phyloP scores from a whole-genome alignment of 2,329 filamentous ascomycete species.

The Cladophialophora yegresii region DNA sequence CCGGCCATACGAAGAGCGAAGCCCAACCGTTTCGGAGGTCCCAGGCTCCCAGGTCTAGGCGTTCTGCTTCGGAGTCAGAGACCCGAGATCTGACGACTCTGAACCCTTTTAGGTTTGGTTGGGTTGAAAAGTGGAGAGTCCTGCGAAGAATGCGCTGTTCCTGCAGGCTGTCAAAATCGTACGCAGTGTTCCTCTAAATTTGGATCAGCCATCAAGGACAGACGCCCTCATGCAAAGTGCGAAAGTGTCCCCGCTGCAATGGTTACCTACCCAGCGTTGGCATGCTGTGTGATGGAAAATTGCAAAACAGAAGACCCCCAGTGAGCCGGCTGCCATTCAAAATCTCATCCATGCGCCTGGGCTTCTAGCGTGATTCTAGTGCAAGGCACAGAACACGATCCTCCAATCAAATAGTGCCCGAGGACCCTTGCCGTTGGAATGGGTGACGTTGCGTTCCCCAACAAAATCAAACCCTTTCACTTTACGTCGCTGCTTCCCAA shows the following conservation, averaged over 20 bases:
- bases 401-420: slow-evolving; percentile 9
- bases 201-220: not conserved
- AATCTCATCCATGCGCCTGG: not conserved
- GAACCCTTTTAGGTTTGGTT: slow-evolving; percentile 9
- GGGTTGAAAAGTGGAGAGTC: not conserved
- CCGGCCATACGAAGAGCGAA: slow-evolving; percentile 2
- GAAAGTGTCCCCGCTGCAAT: not conserved
- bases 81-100: slow-evolving; percentile 12
- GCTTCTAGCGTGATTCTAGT: slow-evolving; percentile 30
- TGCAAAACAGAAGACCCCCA: slow-evolving; percentile 1
- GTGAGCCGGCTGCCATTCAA: not conserved
- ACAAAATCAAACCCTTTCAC: slow-evolving; percentile 20
- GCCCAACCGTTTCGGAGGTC: slow-evolving; percentile 12
- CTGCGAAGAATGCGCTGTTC: not conserved
- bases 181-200: not conserved
- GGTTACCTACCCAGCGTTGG: not conserved
- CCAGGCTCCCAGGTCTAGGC: not conserved
- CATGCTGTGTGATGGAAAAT: not conserved
- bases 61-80: slow-evolving; percentile 2
- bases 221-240: not conserved
- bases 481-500: not conserved
- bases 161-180: not conserved
- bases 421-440: not conserved
- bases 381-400: slow-evolving; percentile 15
- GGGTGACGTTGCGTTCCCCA: slow-evolving; percentile 29